phyloP scores from a whole-genome alignment of 257 asterid species.

The Voacanga thouarsii region DNA sequence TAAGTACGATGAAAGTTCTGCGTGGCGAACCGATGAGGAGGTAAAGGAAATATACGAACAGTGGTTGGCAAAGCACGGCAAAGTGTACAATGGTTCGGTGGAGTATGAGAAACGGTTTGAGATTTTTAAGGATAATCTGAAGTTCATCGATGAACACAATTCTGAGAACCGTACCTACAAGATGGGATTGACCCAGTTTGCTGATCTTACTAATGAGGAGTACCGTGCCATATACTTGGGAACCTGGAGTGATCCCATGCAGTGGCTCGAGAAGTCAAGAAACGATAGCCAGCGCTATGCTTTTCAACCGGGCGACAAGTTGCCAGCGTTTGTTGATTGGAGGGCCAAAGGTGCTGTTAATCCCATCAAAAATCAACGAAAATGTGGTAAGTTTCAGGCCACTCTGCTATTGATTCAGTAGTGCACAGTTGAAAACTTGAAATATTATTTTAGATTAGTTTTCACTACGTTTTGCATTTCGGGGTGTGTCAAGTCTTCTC shows the following conservation, averaged over 20 bases:
- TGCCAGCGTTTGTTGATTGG: constrained; percentile 78
- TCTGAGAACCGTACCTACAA: constrained; percentile 47
- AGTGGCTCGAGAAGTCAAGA: constrained; percentile 55
- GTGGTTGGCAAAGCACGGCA: constrained; percentile 68
- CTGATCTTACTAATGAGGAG: constrained; percentile 73
- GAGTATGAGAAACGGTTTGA: constrained; percentile 56
- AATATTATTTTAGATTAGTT: background rate
- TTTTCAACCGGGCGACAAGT: constrained; percentile 30
- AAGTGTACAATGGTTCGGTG: constrained; percentile 52
- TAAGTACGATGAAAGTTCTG: constrained; percentile 2
- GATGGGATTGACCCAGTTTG: constrained; percentile 69
- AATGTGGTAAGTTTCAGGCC: constrained; percentile 42
- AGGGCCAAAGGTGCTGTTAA: constrained; percentile 64
- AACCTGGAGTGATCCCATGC: constrained; percentile 48
- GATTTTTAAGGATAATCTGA: constrained; percentile 66
- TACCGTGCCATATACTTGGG: constrained; percentile 57
- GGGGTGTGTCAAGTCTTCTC: too few species aligned
- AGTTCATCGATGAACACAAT: constrained; percentile 63
- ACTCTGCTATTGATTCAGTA: too few species aligned
- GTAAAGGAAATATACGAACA: constrained; percentile 43
- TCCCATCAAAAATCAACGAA: constrained; percentile 62
- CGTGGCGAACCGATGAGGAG: constrained; percentile 33
- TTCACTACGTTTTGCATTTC: background rate
- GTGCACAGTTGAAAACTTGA: too few species aligned
- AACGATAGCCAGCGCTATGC: constrained; percentile 41